Conservation (phyloP, 345 rosid genomes). For the Eucalyptus viminalis region DNA sequence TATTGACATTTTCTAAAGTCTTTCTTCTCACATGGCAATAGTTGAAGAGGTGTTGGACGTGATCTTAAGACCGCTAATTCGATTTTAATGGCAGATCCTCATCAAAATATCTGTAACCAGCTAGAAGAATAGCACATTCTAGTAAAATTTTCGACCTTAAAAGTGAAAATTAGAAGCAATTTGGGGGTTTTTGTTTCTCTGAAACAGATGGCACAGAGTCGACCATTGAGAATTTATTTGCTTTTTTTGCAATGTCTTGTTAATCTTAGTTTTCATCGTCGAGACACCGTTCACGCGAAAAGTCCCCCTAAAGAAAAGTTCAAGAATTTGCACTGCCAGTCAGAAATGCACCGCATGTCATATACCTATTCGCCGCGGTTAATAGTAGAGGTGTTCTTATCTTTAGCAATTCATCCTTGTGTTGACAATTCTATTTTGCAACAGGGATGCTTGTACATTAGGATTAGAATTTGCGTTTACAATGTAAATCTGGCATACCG, state of each 20-base stretch:
- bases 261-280: background rate
- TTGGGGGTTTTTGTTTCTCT: no score
- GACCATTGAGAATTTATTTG: background rate
- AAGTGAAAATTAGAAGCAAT: background rate
- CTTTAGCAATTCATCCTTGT: background rate
- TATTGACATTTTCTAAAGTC: background rate
- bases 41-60: background rate
- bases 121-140: background rate
- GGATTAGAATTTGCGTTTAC: background rate
- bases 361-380: background rate
- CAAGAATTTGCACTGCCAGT: background rate
- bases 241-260: background rate
- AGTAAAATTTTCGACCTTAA: background rate
- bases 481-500: background rate
- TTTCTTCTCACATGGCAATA: background rate
- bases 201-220: no score
- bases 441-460: background rate
- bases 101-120: background rate
- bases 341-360: background rate
- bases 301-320: background rate
- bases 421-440: background rate
- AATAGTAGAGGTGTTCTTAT: background rate
- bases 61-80: background rate
- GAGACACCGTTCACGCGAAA: background rate
- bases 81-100: background rate